These are phyloP conservation scores for Pythium volutum DNA, from an alignment of 352 stramenopile genomes.

Conservation along the genomic window DNA sequence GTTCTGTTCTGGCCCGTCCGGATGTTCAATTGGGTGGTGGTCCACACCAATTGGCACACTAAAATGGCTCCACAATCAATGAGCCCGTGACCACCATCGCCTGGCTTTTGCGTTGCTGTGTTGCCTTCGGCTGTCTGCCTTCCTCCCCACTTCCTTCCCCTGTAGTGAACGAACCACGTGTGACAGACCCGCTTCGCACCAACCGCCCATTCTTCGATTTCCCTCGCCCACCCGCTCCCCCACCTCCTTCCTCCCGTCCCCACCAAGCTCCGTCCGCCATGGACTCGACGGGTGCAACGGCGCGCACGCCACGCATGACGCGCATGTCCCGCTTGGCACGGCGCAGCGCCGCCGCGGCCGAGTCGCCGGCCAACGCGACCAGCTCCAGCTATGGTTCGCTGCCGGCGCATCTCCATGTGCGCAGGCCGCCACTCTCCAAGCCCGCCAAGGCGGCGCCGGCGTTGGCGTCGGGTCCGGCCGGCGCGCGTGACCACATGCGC, in stretches of 20 bases:
- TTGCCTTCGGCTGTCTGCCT: too few species aligned
- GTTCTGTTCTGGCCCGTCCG: conserved; percentile 20
- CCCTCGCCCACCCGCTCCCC: not conserved
- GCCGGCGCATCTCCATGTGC: conserved; percentile 16
- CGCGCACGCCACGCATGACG: conserved; percentile 54
- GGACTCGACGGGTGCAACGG: conserved; percentile 80
- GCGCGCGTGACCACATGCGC: conserved; percentile 6
- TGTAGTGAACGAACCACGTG: conserved; percentile 11
- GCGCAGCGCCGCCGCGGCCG: conserved; percentile 13
- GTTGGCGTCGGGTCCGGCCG: not conserved
- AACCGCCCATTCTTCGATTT: not conserved
- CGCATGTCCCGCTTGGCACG: conserved; percentile 10
- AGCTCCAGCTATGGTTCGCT: conserved; percentile 27
- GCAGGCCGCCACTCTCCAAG: conserved; percentile 18
- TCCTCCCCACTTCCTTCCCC: too few species aligned
- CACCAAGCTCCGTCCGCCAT: conserved; percentile 25
- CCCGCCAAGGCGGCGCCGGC: not conserved
- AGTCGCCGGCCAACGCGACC: conserved; percentile 37
- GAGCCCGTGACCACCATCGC: conserved; percentile 2
- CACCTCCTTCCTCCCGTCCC: conserved; percentile 3
- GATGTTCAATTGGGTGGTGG: conserved; percentile 18
- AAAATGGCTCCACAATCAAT: conserved; percentile 21
- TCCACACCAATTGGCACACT: conserved; percentile 14
- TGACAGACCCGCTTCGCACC: conserved; percentile 14
- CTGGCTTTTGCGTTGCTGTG: conserved; percentile 3